These are phyloP conservation scores for Daldinia bambusicola DNA, from an alignment of 495 filamentous ascomycete species.

Conservation along the genomic window DNA sequence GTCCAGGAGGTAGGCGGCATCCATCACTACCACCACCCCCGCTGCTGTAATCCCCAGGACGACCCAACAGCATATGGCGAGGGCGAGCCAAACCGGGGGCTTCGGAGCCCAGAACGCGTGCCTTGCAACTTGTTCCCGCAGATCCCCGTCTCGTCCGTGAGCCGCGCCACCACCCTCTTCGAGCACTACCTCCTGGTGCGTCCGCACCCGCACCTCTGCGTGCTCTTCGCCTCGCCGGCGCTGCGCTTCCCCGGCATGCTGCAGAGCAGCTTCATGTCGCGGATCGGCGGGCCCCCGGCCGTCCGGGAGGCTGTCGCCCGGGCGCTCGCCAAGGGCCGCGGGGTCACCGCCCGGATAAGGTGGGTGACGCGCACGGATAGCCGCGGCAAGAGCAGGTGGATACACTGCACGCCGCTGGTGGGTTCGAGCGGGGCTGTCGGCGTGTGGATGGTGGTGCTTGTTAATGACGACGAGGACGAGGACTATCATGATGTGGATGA, in stretches of 20 bases:
- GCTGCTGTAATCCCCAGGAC: slow-evolving; percentile 60
- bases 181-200: slow-evolving; percentile 71
- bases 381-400: slow-evolving; percentile 64
- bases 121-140: slow-evolving; percentile 7
- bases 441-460: slow-evolving; percentile 73
- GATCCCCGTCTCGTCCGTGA: slow-evolving; percentile 27
- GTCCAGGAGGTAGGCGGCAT: slow-evolving; percentile 64
- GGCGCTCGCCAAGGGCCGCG: slow-evolving; percentile 65
- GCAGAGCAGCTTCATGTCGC: slow-evolving; percentile 69
- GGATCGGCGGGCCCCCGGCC: slow-evolving; percentile 65
- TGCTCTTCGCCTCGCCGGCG: slow-evolving; percentile 73
- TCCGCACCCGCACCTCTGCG: slow-evolving; percentile 67
- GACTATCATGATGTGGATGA: no score
- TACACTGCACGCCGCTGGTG: slow-evolving; percentile 70
- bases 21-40: no score
- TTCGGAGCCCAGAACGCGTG: neutral
- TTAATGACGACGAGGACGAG: slow-evolving; percentile 61
- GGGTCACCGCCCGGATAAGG: slow-evolving; percentile 69
- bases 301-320: slow-evolving; percentile 63
- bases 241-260: slow-evolving; percentile 72
- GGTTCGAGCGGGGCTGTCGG: slow-evolving; percentile 67
- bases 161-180: slow-evolving; percentile 57
- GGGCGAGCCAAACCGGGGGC: slow-evolving; percentile 45
- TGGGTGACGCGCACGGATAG: slow-evolving; percentile 62
- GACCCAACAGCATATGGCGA: slow-evolving; percentile 50